Conservation (phyloP, 352 stramenopile species). For the Phytophthora pistaciae region DNA sequence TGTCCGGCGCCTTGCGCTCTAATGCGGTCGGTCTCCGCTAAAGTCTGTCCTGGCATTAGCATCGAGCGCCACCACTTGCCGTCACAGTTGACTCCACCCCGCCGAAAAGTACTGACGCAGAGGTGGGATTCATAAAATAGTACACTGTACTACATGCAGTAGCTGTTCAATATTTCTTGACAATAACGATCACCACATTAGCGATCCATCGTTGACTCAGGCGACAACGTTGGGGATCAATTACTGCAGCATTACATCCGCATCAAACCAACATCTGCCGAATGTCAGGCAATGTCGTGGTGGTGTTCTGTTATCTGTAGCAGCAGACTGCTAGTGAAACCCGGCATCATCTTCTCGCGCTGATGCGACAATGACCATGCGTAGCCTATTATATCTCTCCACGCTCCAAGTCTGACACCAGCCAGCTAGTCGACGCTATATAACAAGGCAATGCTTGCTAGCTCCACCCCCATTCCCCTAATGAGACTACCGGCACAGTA, state of each 20-base stretch:
- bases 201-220: not conserved
- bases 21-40: not conserved
- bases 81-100: slow-evolving; percentile 1
- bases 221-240: not conserved
- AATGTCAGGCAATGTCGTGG: too few relatives aligned
- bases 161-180: not conserved
- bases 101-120: not conserved
- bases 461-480: not conserved
- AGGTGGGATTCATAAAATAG: not conserved
- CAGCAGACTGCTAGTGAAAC: too few relatives aligned
- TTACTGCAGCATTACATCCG: not conserved
- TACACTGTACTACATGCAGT: not conserved
- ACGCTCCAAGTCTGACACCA: not conserved
- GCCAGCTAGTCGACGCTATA: not conserved
- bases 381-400: not conserved
- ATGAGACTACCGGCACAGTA: not conserved
- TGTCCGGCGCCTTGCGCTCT: not conserved
- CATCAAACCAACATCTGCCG: too few relatives aligned
- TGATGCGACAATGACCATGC: not conserved
- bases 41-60: not conserved
- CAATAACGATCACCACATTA: not conserved
- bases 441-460: not conserved
- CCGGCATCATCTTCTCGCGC: too few relatives aligned
- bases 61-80: not conserved
- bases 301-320: too few relatives aligned